Evolutionary conservation across 768 basidiomycete species (phyloP).

Genomic region (Hypholoma fasciculare): DNA sequence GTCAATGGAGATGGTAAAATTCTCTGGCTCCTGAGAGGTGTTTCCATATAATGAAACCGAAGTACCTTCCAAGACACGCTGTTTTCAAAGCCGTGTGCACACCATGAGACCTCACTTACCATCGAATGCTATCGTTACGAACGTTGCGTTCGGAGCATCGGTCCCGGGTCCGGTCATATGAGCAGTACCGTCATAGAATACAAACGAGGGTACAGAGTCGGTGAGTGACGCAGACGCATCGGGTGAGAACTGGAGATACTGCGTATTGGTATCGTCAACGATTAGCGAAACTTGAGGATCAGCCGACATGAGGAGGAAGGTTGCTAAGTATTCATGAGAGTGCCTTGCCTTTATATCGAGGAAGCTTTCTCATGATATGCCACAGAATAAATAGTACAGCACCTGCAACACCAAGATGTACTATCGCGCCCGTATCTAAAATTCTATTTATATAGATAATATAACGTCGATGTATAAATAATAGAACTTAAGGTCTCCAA

Average conservation of each 20-base stretch:
- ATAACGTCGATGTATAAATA: too few relatives aligned
- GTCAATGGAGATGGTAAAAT: background rate
- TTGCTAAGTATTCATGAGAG: too few relatives aligned
- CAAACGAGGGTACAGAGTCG: background rate
- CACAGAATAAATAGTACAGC: too few relatives aligned
- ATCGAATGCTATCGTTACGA: background rate
- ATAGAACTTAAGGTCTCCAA: too few relatives aligned
- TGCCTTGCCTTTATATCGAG: too few relatives aligned
- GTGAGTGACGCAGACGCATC: background rate
- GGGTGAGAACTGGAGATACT: background rate
- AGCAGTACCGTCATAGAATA: background rate
- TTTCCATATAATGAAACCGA: background rate
- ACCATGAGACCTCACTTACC: background rate
- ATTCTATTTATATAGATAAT: too few relatives aligned
- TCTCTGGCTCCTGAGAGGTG: background rate
- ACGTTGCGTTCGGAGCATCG: background rate
- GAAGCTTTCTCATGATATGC: too few relatives aligned
- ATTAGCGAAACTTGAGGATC: background rate
- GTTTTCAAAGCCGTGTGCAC: background rate
- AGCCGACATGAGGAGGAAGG: too few relatives aligned
- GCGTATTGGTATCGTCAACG: background rate
- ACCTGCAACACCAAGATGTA: too few relatives aligned
- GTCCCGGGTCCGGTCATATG: background rate
- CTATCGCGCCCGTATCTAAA: too few relatives aligned
- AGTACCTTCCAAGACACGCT: background rate